These are phyloP conservation scores for Cladosporium sp. DNA, from an alignment of 2,329 filamentous ascomycete species.

Conservation along the genomic window DNA sequence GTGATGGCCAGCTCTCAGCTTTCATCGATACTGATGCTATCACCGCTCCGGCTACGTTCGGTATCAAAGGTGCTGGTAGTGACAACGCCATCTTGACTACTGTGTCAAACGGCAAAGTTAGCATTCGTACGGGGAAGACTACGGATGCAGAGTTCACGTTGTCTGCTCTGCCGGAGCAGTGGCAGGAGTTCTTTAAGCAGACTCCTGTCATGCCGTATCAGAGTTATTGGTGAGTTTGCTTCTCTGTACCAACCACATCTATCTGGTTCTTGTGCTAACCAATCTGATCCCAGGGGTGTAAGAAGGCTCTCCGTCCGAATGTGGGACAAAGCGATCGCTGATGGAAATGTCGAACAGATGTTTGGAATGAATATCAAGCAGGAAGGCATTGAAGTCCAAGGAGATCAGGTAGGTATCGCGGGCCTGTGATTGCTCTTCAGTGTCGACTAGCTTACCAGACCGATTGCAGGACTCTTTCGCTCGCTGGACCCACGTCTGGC, in stretches of 20 bases:
- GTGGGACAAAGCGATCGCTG: slow-evolving; percentile 16
- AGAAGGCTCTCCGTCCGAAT: slow-evolving; percentile 11
- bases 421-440: not conserved
- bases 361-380: slow-evolving; percentile 52
- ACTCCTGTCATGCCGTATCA: slow-evolving; percentile 47
- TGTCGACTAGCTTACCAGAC: not conserved
- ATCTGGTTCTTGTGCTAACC: not conserved
- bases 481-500: slow-evolving; percentile 50
- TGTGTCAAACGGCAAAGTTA: slow-evolving; percentile 32
- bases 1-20: slow-evolving; percentile 34
- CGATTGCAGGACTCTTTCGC: slow-evolving; percentile 39
- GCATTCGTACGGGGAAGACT: slow-evolving; percentile 28
- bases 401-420: slow-evolving; percentile 38
- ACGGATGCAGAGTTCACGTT: slow-evolving; percentile 39
- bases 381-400: slow-evolving; percentile 49
- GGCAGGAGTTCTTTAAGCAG: slow-evolving; percentile 48
- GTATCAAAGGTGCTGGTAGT: slow-evolving; percentile 34
- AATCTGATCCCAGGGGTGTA: slow-evolving; percentile 7
- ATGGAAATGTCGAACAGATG: slow-evolving; percentile 24
- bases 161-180: slow-evolving; percentile 47
- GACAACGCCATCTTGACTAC: slow-evolving; percentile 33
- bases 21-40: slow-evolving; percentile 36
- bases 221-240: slow-evolving; percentile 43
- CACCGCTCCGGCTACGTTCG: slow-evolving; percentile 31
- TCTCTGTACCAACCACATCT: not conserved